phyloP scores from a whole-genome alignment of 1,284 basidiomycete species.

The Xerocomus nothofagi region DNA sequence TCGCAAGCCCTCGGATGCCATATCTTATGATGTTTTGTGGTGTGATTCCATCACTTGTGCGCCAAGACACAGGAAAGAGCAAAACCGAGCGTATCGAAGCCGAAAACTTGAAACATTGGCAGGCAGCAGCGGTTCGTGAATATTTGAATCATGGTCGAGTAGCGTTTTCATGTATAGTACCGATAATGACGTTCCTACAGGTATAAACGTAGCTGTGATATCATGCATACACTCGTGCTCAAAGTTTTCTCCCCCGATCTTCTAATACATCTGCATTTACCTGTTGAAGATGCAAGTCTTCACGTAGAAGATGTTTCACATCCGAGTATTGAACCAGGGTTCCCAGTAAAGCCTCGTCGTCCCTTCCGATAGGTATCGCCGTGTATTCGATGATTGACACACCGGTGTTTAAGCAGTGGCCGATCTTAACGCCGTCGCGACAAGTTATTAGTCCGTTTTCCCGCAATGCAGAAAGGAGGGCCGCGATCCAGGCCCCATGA shows the following conservation, averaged over 20 bases:
- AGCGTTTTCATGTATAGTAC: background rate
- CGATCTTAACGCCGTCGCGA: conserved; percentile 44
- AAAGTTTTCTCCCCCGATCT: background rate
- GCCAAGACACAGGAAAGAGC: background rate
- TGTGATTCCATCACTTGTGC: background rate
- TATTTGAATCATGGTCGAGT: background rate
- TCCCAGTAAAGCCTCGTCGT: conserved; percentile 33
- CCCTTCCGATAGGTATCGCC: conserved; percentile 35
- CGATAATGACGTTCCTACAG: background rate
- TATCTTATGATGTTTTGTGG: background rate
- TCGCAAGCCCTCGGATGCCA: too few relatives aligned
- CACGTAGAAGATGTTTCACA: conserved; percentile 47
- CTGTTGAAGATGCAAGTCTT: conserved; percentile 35
- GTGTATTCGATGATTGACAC: conserved; percentile 55
- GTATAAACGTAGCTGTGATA: conserved; percentile 14
- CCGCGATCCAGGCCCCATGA: conserved; percentile 64
- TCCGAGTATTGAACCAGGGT: conserved; percentile 54
- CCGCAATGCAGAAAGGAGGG: conserved; percentile 49
- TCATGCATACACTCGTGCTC: conserved; percentile 3
- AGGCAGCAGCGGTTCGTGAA: background rate
- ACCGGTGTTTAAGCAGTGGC: conserved; percentile 51
- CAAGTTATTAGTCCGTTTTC: conserved; percentile 40
- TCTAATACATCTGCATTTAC: conserved; percentile 52
- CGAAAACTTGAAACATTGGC: background rate
- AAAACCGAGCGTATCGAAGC: background rate